These are phyloP conservation scores for Aspergillus pseudoterreus DNA, from an alignment of 2,329 filamentous ascomycete genomes.

Conservation along the genomic window DNA sequence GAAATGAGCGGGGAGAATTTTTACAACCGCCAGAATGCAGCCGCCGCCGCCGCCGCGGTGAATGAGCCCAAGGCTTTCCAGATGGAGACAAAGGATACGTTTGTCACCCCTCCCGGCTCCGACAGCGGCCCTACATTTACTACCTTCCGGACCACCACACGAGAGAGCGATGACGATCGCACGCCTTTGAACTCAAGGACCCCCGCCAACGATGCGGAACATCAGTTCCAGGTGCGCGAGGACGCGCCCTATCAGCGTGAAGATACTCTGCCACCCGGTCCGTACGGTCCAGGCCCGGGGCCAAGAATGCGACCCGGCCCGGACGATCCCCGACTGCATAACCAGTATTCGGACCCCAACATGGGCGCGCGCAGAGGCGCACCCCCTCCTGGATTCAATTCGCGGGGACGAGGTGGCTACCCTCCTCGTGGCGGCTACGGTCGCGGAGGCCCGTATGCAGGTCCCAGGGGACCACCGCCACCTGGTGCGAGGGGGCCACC, in stretches of 20 bases:
- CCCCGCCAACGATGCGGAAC: constrained; percentile 27
- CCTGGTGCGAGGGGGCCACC: constrained; percentile 43
- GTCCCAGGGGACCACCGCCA: constrained; percentile 31
- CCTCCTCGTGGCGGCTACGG: constrained; percentile 45
- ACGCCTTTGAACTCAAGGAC: constrained; percentile 36
- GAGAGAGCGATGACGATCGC: constrained; percentile 39
- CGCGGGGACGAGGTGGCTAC: constrained; percentile 57
- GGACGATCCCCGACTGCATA: constrained; percentile 42
- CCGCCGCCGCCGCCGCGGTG: constrained; percentile 25
- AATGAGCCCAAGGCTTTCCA: constrained; percentile 30
- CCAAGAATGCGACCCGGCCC: constrained; percentile 37
- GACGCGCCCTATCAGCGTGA: constrained; percentile 14
- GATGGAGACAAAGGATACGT: constrained; percentile 55
- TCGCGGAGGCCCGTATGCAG: constrained; percentile 38
- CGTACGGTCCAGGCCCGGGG: constrained; percentile 25
- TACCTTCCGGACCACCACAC: constrained; percentile 33
- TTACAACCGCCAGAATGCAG: constrained; percentile 61
- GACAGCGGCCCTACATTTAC: constrained; percentile 49
- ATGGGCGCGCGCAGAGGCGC: constrained; percentile 42
- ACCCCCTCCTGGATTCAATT: constrained; percentile 42
- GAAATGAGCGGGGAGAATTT: constrained; percentile 97
- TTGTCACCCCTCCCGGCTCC: constrained; percentile 54
- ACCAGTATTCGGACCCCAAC: constrained; percentile 46
- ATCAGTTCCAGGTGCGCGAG: constrained; percentile 27
- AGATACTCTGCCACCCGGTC: constrained; percentile 38